Evolutionary conservation across 2,329 filamentous ascomycete genomes (phyloP), one percentile per base, ranked within the genome.

Genomic region (Xylaria sp.): DNA sequence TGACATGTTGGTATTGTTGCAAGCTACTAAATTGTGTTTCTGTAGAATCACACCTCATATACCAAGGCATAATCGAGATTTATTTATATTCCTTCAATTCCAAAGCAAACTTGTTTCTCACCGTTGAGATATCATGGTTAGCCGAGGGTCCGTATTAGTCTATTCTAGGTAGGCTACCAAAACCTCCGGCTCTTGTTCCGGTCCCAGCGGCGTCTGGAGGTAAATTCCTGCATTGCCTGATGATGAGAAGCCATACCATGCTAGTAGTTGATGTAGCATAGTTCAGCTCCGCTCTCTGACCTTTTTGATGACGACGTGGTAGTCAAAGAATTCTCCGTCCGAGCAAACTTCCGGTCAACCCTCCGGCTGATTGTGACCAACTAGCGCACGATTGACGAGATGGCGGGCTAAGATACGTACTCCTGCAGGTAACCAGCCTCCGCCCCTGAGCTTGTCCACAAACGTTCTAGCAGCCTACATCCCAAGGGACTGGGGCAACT

Each of bases 1-100:
- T 59, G 44, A 12, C 73, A 75, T 76, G 10, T 56, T 65, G 63
- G 9, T 32, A n/a, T 28, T 8, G 7, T 20, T 37, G 12, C 8
- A 5, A 37, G 9, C 37, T 46, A 20, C 10, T 20, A 13, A 20
- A 9, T 55, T 20, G 15, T 9, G 28, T n/a, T 8, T 20, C 18
- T 55, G 28, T 8, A 20, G 51, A 55, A 37, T 37, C 13, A 12
- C 18, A 18, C 13, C 4, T 8, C 6, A 32, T 1, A 37, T 12
- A 20, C 39, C 9, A 4, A n/a, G 15, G 28, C 2, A 4, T 54
- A 48, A 13, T 34, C 9, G 18, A n/a, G 8, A 4, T 15, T 8
- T 37, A 55, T 55, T 55, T 55, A 37, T 20, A 18, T 32, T 12
- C 37, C 34, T 55, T 37, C 28, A 55, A 15, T 7, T 13, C 52